Percentiles rank a stretch among this genome's conserved stretches.
Evolutionary conservation across 306 rosid genomes (phyloP).

Genomic region (Coriaria nepalensis): DNA sequence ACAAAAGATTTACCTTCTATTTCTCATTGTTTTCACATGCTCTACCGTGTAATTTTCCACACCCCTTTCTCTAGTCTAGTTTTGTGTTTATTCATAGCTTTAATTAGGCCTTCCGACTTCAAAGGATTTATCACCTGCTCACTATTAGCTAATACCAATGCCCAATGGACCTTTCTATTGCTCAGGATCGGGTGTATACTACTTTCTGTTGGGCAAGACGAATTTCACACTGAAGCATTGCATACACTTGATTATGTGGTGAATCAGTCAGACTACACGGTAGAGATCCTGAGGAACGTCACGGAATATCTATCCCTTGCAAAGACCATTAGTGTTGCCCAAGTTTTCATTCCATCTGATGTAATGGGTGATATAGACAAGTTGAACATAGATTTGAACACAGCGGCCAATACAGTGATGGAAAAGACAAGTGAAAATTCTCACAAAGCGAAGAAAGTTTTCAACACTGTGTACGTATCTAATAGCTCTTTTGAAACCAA

Average conservation of each 20-base stretch:
- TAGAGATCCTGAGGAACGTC: slow-evolving; percentile 67
- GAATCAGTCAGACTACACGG: slow-evolving; percentile 89
- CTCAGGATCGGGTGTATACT: slow-evolving; percentile 82
- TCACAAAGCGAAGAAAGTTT: slow-evolving; percentile 42
- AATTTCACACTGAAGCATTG: slow-evolving; percentile 66
- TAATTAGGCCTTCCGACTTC: not conserved
- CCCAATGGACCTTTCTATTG: slow-evolving; percentile 14
- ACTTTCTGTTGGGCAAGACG: slow-evolving; percentile 73
- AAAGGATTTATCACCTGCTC: not conserved
- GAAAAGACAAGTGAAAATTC: slow-evolving; percentile 63
- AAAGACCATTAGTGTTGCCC: slow-evolving; percentile 67
- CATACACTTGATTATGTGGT: slow-evolving; percentile 67
- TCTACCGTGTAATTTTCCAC: slow-evolving; percentile 58
- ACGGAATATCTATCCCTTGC: slow-evolving; percentile 89
- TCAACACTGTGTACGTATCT: slow-evolving; percentile 58
- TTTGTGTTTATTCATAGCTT: not conserved
- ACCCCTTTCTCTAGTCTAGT: not conserved
- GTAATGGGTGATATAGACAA: slow-evolving; percentile 68
- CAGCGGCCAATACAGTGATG: slow-evolving; percentile 58
- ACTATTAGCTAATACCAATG: slow-evolving; percentile 15
- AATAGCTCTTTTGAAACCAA: slow-evolving; percentile 10
- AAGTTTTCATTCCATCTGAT: slow-evolving; percentile 67
- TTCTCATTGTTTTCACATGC: slow-evolving; percentile 61
- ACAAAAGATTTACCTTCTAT: slow-evolving; percentile 54
- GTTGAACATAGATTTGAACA: slow-evolving; percentile 54